Evolutionary conservation across 2,329 filamentous ascomycete genomes (phyloP), one percentile per base, ranked within the genome.

Genomic region (Fusarium sp.): DNA sequence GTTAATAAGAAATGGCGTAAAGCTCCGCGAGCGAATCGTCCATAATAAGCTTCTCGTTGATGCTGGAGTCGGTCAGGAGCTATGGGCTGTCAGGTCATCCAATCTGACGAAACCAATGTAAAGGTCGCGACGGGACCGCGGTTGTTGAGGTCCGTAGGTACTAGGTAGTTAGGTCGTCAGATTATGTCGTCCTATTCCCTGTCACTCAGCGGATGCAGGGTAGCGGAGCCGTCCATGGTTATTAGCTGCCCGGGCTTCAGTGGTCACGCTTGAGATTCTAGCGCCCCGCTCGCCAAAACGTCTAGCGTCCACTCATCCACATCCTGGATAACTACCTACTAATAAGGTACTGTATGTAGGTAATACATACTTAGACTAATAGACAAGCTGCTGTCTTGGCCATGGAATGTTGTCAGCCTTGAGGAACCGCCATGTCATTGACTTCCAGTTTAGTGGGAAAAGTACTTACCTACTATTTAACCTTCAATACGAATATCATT

Each of bases 51-150:
- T 35, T 29, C 50, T 60, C 43, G 62, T 64, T 40, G 54, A 56
- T 56, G 48, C 37, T 49, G 27, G 52, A 71, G 61, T 73, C 63
- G 61, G 70, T 74, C 71, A 73, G 66, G 70, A 63, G 35, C 40
- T 46, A 42, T 35, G 36, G 46, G 60, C 56, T 50, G 62, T 72
- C 70, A 74, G 70, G 61, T 66, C 71, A 74, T 72, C 53, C 37
- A 65, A 64, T 52, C 47, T 50, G 42, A 41, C 43, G 48, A 51
- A 51, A 43, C 25, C 36, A 43, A 43, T 35, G 33, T 35, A 53
- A 25, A 66, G 46, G 50, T 66, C 63, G 67, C 63, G 70, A 64
- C 64, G 17, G 54, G 53, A 59, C 42, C 35, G 60, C 54, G 61
- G 53, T 49, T 68, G 58, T 66, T 65, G 57, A 69, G 53, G 54